Percentiles rank a stretch among this genome's conserved stretches.
Conservation (phyloP, 352 stramenopile species). For the Elongisporangium prolatum region DNA sequence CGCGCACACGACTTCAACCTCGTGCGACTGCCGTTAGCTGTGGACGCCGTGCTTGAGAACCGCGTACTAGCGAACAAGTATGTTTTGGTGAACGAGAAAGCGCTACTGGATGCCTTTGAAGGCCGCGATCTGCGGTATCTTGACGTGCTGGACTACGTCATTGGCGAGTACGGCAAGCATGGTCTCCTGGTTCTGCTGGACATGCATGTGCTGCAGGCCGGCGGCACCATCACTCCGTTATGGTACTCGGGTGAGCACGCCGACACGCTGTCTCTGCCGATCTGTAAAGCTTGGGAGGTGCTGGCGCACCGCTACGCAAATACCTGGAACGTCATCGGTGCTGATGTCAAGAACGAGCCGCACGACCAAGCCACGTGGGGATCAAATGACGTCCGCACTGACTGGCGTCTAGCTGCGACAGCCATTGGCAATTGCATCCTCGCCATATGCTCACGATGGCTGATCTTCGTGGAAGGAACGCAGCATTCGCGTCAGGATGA, state of each 20-base stretch:
- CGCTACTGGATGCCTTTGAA: constrained; percentile 22
- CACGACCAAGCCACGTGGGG: constrained; percentile 48
- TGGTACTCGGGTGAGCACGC: constrained; percentile 29
- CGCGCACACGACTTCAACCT: constrained; percentile 41
- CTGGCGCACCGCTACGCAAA: constrained; percentile 26
- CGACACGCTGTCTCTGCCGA: constrained; percentile 10
- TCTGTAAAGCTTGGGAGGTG: constrained; percentile 29
- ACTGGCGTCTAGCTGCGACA: constrained; percentile 43
- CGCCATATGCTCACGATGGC: constrained; percentile 25
- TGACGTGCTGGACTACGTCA: constrained; percentile 48
- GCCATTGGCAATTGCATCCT: constrained; percentile 21
- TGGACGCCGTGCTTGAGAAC: constrained; percentile 38
- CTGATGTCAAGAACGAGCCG: constrained; percentile 57
- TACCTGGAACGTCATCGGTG: constrained; percentile 43
- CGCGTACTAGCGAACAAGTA: constrained; percentile 18
- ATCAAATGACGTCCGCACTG: constrained; percentile 21
- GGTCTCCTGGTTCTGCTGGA: constrained; percentile 45
- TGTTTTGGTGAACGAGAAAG: constrained; percentile 40
- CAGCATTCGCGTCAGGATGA: constrained; percentile 27
- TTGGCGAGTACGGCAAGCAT: constrained; percentile 21
- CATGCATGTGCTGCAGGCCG: constrained; percentile 36
- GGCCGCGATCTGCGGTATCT: constrained; percentile 31
- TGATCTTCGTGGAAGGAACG: constrained; percentile 55
- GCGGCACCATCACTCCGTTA: constrained; percentile 26
- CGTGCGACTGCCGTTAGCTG: constrained; percentile 42